Conservation (phyloP, 805 yeast genomes). For the Metschnikowia aberdeeniae region DNA sequence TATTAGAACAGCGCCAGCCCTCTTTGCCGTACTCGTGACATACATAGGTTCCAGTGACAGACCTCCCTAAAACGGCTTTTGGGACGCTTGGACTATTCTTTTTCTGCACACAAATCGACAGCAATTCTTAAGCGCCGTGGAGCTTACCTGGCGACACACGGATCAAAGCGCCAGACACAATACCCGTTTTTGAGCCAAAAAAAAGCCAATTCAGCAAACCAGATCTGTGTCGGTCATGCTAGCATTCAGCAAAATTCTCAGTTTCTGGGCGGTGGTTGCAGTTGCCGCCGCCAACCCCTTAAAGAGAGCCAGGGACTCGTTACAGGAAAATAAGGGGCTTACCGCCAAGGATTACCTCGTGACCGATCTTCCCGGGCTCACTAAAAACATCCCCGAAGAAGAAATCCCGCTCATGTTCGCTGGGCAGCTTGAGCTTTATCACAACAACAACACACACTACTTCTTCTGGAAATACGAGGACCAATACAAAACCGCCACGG, state of each 20-base stretch:
- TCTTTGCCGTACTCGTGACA: not conserved
- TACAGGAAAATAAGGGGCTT: slow-evolving; percentile 7
- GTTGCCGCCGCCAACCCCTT: slow-evolving; percentile 14
- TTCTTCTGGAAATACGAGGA: slow-evolving; percentile 76
- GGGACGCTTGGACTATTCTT: not conserved
- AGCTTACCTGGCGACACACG: no score
- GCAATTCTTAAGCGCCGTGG: no score
- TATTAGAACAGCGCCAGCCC: not conserved
- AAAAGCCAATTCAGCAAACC: no score
- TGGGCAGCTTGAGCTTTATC: slow-evolving; percentile 59
- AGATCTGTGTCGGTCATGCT: not conserved
- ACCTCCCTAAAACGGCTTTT: not conserved
- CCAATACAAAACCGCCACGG: slow-evolving; percentile 23
- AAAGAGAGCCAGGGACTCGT: slow-evolving; percentile 9
- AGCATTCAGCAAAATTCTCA: not conserved
- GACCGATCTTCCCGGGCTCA: slow-evolving; percentile 35
- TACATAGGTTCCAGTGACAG: not conserved
- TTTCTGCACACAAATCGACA: no score
- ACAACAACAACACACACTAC: slow-evolving; percentile 52
- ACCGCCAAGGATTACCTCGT: slow-evolving; percentile 22
- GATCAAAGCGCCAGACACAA: no score
- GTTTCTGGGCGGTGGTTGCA: not conserved
- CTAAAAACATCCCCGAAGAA: slow-evolving; percentile 25
- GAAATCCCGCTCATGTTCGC: slow-evolving; percentile 55
- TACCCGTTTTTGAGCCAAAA: no score